Evolutionary conservation across 441 rosid genomes (phyloP).

Genomic region (Mallotus japonicus): DNA sequence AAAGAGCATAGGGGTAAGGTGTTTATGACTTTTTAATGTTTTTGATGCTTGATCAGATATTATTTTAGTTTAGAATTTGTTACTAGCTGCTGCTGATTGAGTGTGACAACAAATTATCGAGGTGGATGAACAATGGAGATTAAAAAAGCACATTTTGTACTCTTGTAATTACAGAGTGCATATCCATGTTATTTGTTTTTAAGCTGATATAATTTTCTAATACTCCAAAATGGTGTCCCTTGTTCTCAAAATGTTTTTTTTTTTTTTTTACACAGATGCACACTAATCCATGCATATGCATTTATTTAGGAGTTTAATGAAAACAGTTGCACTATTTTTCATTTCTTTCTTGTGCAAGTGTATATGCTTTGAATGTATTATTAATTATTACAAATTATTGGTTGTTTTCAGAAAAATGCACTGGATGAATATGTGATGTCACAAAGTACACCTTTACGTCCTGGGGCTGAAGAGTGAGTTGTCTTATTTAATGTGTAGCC

Average conservation of each 20-base stretch:
- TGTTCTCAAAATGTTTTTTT: neutral
- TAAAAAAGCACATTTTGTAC: neutral
- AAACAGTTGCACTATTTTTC: neutral
- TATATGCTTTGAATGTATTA: slow-evolving; percentile 8
- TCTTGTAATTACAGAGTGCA: neutral
- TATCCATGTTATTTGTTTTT: neutral
- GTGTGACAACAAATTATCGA: too few relatives aligned
- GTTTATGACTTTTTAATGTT: too few relatives aligned
- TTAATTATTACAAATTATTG: slow-evolving; percentile 21
- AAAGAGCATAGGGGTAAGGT: too few relatives aligned
- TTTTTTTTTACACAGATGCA: neutral
- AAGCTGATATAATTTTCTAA: neutral
- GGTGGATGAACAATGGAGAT: too few relatives aligned
- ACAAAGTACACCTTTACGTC: slow-evolving; percentile 65
- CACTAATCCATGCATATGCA: neutral
- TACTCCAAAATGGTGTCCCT: neutral
- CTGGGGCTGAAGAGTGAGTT: slow-evolving; percentile 84
- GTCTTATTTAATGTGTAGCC: slow-evolving; percentile 13
- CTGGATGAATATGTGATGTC: slow-evolving; percentile 63
- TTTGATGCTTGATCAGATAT: too few relatives aligned
- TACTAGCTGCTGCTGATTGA: too few relatives aligned
- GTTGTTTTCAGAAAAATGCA: slow-evolving; percentile 67
- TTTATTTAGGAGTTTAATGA: neutral
- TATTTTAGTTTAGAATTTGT: too few relatives aligned
- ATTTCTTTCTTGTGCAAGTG: neutral